Conservation (phyloP, 2,329 filamentous ascomycete species). For the Colletotrichum godetiae region DNA sequence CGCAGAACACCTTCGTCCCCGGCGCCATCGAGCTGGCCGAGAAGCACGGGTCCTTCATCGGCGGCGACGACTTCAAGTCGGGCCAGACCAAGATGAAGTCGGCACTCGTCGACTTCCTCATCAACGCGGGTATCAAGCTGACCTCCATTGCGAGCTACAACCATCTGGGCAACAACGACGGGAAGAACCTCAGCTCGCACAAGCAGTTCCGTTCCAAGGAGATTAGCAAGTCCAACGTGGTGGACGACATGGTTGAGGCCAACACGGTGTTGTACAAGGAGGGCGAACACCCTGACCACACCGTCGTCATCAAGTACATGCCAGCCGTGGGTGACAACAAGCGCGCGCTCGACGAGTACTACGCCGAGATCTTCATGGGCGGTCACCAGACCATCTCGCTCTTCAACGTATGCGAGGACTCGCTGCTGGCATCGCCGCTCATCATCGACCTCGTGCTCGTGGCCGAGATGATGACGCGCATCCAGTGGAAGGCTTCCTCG, state of each 20-base stretch:
- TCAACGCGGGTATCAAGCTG: constrained; percentile 98
- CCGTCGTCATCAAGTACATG: constrained; percentile 99
- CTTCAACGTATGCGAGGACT: constrained; percentile 99
- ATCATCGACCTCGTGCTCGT: constrained; percentile 97
- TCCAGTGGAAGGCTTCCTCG: constrained; percentile 83
- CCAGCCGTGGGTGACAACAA: constrained; percentile 99
- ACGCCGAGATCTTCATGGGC: constrained; percentile 98
- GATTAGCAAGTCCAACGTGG: constrained; percentile 99
- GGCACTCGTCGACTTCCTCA: constrained; percentile 96
- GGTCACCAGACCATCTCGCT: constrained; percentile 97
- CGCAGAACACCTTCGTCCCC: constrained; percentile 98
- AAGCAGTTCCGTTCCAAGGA: constrained; percentile 99
- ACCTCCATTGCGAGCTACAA: constrained; percentile 99
- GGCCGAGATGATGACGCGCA: constrained; percentile 98
- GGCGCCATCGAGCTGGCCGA: constrained; percentile 91
- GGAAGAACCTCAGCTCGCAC: constrained; percentile 97
- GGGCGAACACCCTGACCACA: constrained; percentile 96
- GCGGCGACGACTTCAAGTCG: constrained; percentile 99
- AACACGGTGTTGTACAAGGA: constrained; percentile 91
- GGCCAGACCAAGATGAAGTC: constrained; percentile 99
- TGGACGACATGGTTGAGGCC: constrained; percentile 99
- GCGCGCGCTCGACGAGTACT: constrained; percentile 98
- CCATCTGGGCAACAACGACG: constrained; percentile 99
- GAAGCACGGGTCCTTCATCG: constrained; percentile 88
- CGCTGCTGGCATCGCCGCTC: constrained; percentile 91